Evolutionary conservation across 2,329 filamentous ascomycete genomes (phyloP).

Genomic region (Lachnellula occidentalis): DNA sequence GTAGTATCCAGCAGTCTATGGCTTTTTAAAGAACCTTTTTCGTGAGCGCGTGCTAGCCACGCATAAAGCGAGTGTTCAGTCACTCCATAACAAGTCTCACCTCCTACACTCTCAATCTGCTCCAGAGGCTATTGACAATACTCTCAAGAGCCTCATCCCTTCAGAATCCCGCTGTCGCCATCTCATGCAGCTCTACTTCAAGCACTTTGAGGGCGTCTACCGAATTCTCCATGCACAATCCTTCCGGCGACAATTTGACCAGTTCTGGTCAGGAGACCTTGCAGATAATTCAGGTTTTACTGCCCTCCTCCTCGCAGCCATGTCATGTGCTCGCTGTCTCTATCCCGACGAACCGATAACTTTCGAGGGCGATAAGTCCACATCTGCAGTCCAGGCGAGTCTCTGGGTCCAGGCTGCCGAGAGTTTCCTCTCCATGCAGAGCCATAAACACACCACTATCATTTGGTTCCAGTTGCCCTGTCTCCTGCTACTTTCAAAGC

Average conservation of each 20-base stretch:
- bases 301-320: constrained; percentile 19
- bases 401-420: not conserved
- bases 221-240: constrained; percentile 22
- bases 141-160: not conserved
- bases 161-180: not conserved
- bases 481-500: not conserved
- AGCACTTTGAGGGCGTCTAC: not conserved
- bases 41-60: not conserved
- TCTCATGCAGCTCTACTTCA: not conserved
- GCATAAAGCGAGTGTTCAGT: not conserved
- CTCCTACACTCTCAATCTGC: not conserved
- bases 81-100: not conserved
- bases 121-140: not conserved
- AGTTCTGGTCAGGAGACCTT: constrained; percentile 11
- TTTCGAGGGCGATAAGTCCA: not conserved
- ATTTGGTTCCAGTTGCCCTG: not conserved
- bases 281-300: constrained; percentile 12
- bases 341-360: not conserved
- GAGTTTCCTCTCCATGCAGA: not conserved
- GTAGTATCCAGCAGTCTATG: constrained; percentile 8
- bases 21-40: not conserved
- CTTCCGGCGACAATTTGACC: constrained; percentile 22
- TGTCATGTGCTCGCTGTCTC: constrained; percentile 5
- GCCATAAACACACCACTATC: not conserved
- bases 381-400: not conserved